Evolutionary conservation across 1,284 basidiomycete species (phyloP).

Genomic region (Ganoderma leucocontextum): DNA sequence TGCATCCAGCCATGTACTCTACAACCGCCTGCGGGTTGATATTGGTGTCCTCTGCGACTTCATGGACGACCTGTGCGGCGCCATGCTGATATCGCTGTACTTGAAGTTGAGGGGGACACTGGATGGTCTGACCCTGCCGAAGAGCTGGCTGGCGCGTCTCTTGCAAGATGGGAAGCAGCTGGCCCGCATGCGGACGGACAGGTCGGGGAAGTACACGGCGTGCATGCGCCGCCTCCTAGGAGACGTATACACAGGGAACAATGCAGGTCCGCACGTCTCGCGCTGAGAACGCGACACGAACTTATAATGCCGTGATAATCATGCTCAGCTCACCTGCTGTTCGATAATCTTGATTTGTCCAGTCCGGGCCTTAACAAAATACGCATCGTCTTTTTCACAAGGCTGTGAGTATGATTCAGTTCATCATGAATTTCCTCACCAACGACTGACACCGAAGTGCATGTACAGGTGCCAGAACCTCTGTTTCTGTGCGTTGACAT

Average conservation of each 20-base stretch:
- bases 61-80: constrained; percentile 48
- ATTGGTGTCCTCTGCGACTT: constrained; percentile 55
- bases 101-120: constrained; percentile 38
- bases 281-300: no score
- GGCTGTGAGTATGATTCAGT: constrained; percentile 47
- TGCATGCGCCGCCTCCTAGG: constrained; percentile 41
- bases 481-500: constrained; percentile 41
- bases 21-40: constrained; percentile 45
- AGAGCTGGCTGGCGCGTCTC: constrained; percentile 53
- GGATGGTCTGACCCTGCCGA: constrained; percentile 55
- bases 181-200: constrained; percentile 10
- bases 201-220: constrained; percentile 33
- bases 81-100: constrained; percentile 45
- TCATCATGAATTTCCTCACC: not conserved
- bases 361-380: constrained; percentile 26
- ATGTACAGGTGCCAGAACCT: constrained; percentile 8
- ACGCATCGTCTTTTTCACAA: constrained; percentile 47
- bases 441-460: not conserved
- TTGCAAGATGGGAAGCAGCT: constrained; percentile 17
- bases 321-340: constrained; percentile 41
- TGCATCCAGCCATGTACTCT: constrained; percentile 50
- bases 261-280: constrained; percentile 21
- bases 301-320: not conserved
- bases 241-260: constrained; percentile 41
- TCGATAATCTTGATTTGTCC: constrained; percentile 37